These are phyloP conservation scores for Tylopilus sp. DNA, from an alignment of 768 basidiomycete genomes.

Conservation along the genomic window DNA sequence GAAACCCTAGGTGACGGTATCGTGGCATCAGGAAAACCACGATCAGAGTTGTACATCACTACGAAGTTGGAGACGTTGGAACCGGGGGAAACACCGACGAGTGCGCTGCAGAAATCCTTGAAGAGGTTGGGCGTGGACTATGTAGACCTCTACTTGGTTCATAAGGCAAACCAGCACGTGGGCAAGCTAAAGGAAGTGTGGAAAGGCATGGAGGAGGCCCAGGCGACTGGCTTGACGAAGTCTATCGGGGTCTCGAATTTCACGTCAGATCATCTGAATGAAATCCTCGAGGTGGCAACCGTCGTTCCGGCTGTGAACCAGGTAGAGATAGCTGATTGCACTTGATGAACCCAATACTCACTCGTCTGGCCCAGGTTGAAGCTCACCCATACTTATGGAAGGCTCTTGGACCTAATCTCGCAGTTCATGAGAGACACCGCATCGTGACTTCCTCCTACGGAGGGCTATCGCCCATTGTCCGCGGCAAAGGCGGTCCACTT, in stretches of 20 bases:
- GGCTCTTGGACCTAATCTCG: slow-evolving; percentile 36
- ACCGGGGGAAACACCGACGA: slow-evolving; percentile 44
- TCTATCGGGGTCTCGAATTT: slow-evolving; percentile 59
- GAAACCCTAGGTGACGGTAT: slow-evolving; percentile 49
- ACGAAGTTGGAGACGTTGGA: slow-evolving; percentile 44
- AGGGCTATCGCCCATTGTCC: slow-evolving; percentile 38
- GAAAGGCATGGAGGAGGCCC: slow-evolving; percentile 58
- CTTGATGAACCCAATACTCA: not conserved
- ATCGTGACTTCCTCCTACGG: slow-evolving; percentile 41
- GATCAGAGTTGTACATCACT: slow-evolving; percentile 57
- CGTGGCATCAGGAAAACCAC: slow-evolving; percentile 45
- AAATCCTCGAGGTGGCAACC: slow-evolving; percentile 42
- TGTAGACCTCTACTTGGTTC: slow-evolving; percentile 66
- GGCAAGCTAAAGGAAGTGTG: slow-evolving; percentile 51
- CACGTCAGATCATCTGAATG: slow-evolving; percentile 38
- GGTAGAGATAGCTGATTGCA: slow-evolving; percentile 23
- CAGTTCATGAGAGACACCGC: slow-evolving; percentile 32
- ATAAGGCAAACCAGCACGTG: slow-evolving; percentile 37
- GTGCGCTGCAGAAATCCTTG: slow-evolving; percentile 50
- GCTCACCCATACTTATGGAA: slow-evolving; percentile 52
- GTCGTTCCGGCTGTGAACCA: slow-evolving; percentile 53
- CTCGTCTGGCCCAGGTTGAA: slow-evolving; percentile 38
- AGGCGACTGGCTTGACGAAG: slow-evolving; percentile 38
- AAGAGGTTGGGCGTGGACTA: slow-evolving; percentile 49
- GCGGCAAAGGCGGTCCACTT: slow-evolving; percentile 36